Evolutionary conservation across 306 rosid genomes (phyloP).

Genomic region (Spatholobus suberectus): DNA sequence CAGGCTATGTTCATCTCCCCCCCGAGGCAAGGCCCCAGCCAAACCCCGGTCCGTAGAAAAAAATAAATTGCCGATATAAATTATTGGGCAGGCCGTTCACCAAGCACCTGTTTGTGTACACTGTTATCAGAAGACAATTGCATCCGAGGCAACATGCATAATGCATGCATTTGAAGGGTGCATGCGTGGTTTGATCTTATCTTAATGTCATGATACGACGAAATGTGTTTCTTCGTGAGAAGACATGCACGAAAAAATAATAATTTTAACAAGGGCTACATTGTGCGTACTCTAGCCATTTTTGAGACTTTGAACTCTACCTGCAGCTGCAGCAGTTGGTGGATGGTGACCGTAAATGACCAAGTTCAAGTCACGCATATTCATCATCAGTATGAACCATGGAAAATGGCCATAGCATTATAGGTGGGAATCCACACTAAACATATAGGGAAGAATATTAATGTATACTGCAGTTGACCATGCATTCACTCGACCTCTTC

Average conservation of each 20-base stretch:
- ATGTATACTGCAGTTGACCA: constrained; percentile 6
- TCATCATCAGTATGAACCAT: constrained; percentile 3
- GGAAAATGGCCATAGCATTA: constrained; percentile 14
- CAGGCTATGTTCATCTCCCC: constrained; percentile 43
- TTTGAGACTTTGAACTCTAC: constrained; percentile 32
- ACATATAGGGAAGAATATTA: neutral
- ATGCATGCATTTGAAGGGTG: constrained; percentile 47
- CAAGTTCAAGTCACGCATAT: constrained; percentile 43
- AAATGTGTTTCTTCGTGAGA: constrained; percentile 20
- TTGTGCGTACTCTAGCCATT: neutral
- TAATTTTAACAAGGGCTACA: neutral
- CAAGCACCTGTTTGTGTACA: neutral
- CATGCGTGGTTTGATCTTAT: constrained; percentile 36
- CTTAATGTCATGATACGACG: constrained; percentile 24
- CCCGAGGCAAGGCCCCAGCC: neutral
- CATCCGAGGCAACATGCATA: neutral
- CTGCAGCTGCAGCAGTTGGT: constrained; percentile 24
- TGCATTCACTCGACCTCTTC: no score
- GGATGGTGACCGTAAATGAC: constrained; percentile 42
- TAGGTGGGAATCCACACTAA: constrained; percentile 29
- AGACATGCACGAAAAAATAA: neutral
- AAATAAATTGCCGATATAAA: neutral
- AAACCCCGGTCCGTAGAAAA: neutral
- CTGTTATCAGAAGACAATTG: constrained; percentile 27
- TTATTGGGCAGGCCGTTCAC: constrained; percentile 9